These are phyloP conservation scores for Ceratobasidium sp. DNA, from an alignment of 1,284 basidiomycete genomes.

Conservation along the genomic window DNA sequence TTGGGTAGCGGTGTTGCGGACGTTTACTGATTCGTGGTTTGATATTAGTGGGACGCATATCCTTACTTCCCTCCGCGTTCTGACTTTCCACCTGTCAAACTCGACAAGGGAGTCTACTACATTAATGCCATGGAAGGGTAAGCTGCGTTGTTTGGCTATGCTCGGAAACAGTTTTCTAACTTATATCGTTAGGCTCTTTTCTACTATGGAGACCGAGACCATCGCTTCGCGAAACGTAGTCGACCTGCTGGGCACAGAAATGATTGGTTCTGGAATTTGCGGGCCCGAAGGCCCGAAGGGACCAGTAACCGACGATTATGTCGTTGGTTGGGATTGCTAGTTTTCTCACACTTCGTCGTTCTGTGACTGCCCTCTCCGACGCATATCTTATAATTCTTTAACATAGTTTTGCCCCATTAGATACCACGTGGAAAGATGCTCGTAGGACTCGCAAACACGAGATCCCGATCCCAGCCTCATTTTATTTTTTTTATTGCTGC, in stretches of 20 bases:
- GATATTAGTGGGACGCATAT: slow-evolving; percentile 75
- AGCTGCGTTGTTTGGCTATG: slow-evolving; percentile 49
- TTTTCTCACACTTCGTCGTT: not conserved
- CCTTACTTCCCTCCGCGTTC: slow-evolving; percentile 72
- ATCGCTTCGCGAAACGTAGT: slow-evolving; percentile 84
- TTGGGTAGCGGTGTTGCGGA: not conserved
- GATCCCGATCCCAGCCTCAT: no score
- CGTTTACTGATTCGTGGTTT: slow-evolving; percentile 14
- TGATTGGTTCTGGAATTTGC: slow-evolving; percentile 70
- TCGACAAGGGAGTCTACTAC: slow-evolving; percentile 83
- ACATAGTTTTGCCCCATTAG: no score
- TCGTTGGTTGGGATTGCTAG: slow-evolving; percentile 46
- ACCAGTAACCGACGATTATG: slow-evolving; percentile 40
- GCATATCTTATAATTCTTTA: no score
- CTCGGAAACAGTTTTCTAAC: not conserved
- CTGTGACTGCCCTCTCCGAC: no score
- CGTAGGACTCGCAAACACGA: no score
- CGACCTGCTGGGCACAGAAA: slow-evolving; percentile 73
- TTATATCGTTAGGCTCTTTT: slow-evolving; percentile 63
- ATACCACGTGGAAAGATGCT: no score
- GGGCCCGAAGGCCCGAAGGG: slow-evolving; percentile 25
- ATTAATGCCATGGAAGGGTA: slow-evolving; percentile 88
- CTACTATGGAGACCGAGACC: slow-evolving; percentile 92
- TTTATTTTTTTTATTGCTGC: no score
- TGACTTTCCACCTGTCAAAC: slow-evolving; percentile 75